Evolutionary conservation across 345 rosid genomes (phyloP), one percentile per base, ranked within the genome.

Genomic region (Boechera divaricarpa): DNA sequence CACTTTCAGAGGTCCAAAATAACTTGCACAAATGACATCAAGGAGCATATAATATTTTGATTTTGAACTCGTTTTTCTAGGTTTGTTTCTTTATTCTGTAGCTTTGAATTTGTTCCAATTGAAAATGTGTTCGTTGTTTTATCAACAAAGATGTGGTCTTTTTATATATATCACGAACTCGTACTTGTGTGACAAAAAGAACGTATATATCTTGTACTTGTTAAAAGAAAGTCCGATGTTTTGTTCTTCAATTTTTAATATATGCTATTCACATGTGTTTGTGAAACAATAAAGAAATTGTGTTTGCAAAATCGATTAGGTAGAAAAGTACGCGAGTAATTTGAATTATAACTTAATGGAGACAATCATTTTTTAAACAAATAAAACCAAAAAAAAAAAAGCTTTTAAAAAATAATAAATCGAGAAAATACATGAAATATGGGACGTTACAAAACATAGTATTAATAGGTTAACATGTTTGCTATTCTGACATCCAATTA

Each of bases 1-100:
- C 80, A 76, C 70, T 76, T 62, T 53, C 24, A 62, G 64, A 62
- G 65, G 70, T 63, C 38, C 33, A 53, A n/a, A 69, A 76, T 76
- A 48, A 45, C n/a, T 28, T 57, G 67, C 53, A 63, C 72, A 70
- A 21, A 36, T 49, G 55, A 39, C 39, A 69, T 54, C 65, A 16
- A 41, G 4, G 33, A 39, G 28, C 67, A 36, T 67, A 75, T 67
- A 38, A 28, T 75, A 63, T 26, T 54, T 44, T 42, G 77, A 49
- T 31, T 63, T 55, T 60, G 35, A 76, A 62, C 75, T 61, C 59
- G 16, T 63, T 70, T 68, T 24, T 33, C 42, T 21, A 44, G 5
- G 55, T 7, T 41, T n/a, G 31, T 53, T 53, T 56, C 49, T 76
- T 76, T 69, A 61, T 61, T 44, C 21, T n/a, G 10, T 18, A 32